Percentiles rank a stretch among this genome's conserved stretches.
phyloP scores from a whole-genome alignment of 805 yeast species.

The Sugiyamaella qingdaonensis region DNA sequence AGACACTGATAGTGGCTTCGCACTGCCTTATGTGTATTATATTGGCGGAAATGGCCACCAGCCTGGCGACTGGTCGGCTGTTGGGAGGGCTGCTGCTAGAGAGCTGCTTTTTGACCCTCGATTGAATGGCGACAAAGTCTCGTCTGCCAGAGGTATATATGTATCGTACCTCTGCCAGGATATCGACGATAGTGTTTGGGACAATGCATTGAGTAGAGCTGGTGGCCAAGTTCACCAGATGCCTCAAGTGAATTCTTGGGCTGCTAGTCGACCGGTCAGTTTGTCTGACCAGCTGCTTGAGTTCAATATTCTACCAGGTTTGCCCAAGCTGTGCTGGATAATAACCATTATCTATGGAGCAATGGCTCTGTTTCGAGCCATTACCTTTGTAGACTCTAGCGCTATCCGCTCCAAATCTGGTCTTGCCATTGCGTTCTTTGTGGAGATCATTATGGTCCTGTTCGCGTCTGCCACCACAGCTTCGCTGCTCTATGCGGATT shows the following conservation, averaged over 20 bases:
- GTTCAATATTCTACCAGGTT: slow-evolving; percentile 18
- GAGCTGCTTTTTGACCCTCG: not conserved
- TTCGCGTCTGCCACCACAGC: slow-evolving; percentile 43
- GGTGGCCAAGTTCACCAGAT: not conserved
- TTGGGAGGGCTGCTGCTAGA: slow-evolving; percentile 17
- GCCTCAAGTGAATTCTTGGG: not conserved
- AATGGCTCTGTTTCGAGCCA: slow-evolving; percentile 32
- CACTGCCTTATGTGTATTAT: not conserved
- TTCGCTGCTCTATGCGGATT: slow-evolving; percentile 34
- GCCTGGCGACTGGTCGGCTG: not conserved
- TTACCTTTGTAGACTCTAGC: slow-evolving; percentile 40
- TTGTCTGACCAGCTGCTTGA: not conserved
- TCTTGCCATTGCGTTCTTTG: slow-evolving; percentile 41
- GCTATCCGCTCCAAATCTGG: slow-evolving; percentile 47
- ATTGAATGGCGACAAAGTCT: not conserved
- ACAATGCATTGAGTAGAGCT: not conserved
- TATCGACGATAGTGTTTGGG: not conserved
- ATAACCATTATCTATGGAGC: slow-evolving; percentile 28
- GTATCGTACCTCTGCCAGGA: not conserved
- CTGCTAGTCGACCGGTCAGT: not conserved
- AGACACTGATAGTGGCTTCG: slow-evolving; percentile 17
- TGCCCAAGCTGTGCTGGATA: slow-evolving; percentile 21
- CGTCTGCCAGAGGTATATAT: not conserved
- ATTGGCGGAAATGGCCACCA: not conserved
- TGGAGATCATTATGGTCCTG: slow-evolving; percentile 39